Evolutionary conservation across 2,329 filamentous ascomycete genomes (phyloP).

Genomic region (Hortaea sp.): DNA sequence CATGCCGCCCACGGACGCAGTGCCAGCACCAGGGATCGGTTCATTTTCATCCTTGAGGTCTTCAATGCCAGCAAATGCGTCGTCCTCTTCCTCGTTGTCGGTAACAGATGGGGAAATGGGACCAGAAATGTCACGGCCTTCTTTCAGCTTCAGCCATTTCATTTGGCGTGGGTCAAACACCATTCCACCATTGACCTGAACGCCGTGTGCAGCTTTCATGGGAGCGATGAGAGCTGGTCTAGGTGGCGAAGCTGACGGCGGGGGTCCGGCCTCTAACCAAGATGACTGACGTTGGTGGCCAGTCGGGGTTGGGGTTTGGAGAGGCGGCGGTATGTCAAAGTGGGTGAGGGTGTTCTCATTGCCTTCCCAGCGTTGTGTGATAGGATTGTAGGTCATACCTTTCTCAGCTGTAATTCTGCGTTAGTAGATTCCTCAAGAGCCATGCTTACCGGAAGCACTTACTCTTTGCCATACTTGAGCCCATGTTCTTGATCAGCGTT

Average conservation of each 20-base stretch:
- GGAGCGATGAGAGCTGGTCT: conserved; percentile 81
- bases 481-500: conserved; percentile 78
- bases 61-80: conserved; percentile 90
- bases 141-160: conserved; percentile 75
- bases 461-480: conserved; percentile 72
- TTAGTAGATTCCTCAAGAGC: not conserved
- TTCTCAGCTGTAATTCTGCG: conserved; percentile 28
- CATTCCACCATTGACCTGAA: conserved; percentile 96
- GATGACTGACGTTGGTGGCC: conserved; percentile 20
- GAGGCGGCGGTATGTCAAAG: conserved; percentile 52
- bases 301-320: conserved; percentile 31
- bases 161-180: conserved; percentile 94
- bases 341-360: conserved; percentile 76
- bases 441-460: conserved; percentile 28
- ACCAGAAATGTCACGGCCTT: conserved; percentile 27
- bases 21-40: conserved; percentile 10
- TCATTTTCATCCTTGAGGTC: conserved; percentile 63
- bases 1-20: conserved; percentile 13
- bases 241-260: conserved; percentile 31
- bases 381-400: conserved; percentile 92
- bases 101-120: conserved; percentile 44
- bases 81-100: conserved; percentile 76
- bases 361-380: conserved; percentile 83
- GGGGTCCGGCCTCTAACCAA: conserved; percentile 13
- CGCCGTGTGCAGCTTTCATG: conserved; percentile 68